Evolutionary conservation across 108 stramenopile genomes (phyloP), one percentile per base, ranked within the genome.

Genomic region (Cyclotella choctawhatcheeana): DNA sequence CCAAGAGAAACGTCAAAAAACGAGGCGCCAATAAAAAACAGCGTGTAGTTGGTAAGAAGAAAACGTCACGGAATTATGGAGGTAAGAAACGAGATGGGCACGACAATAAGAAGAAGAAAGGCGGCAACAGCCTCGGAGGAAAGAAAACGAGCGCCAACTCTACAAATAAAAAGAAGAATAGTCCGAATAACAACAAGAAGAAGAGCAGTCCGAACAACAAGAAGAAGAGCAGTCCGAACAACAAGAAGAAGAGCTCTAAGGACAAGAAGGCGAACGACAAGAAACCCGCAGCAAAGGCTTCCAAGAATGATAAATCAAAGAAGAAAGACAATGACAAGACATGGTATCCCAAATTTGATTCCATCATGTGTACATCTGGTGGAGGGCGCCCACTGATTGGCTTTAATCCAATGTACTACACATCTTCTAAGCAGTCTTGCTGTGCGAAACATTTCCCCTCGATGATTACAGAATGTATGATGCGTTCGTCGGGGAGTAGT

Each of bases 361-460:
- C 29, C 13, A 60, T 29, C 21, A 60, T 60, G 59, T 60, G 59
- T 56, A 30, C 55, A 27, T 17, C 55, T 16, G 55, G 55, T 5
- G 27, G 10, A 12, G 47, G 47, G 4, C 47, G 47, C n/a, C 55
- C 55, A 29, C 2, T 30, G 8, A 31, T 30, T 56, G 27, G 29
- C 30, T 30, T 56, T n/a, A 30, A 56, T 31, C 55, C 55, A 8
- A 31, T 31, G 55, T 31, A 56, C 31, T 56, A 27, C 2, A 12
- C 55, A 12, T n/a, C 33, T 20, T 37, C 21, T 24, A 60, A 35
- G 33, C 37, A 60, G 16, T 34, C 25, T 24, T 60, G 59, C 22
- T 60, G 59, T 40, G 24, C n/a, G n/a, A 60, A 13, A 40, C 59
- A 60, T 60, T 60, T 60, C 20, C 59, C 35, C 29, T 12, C 27